Conservation (phyloP, 768 basidiomycete genomes). For the Amyloporia xantha region DNA sequence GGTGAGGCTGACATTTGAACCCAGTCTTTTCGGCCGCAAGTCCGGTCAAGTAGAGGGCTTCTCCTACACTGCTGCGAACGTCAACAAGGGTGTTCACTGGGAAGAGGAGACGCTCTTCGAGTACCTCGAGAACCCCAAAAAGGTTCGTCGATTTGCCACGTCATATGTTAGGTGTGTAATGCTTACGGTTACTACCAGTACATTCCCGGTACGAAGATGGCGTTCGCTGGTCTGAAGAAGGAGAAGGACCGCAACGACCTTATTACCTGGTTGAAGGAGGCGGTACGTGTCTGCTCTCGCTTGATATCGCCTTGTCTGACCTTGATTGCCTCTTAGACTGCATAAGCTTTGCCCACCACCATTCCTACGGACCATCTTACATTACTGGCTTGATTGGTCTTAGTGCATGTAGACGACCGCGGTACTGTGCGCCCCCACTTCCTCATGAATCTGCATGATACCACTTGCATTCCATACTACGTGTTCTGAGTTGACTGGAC, state of each 20-base stretch:
- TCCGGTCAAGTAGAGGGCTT: conserved; percentile 81
- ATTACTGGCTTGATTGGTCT: conserved; percentile 14
- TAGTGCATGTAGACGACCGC: conserved; percentile 18
- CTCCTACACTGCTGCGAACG: conserved; percentile 91
- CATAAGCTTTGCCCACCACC: conserved; percentile 5
- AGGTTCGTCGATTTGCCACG: conserved; percentile 43
- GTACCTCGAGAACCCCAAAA: conserved; percentile 96
- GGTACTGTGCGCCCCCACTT: conserved; percentile 7
- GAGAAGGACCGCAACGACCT: conserved; percentile 96
- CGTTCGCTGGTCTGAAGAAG: conserved; percentile 98
- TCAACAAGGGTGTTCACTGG: conserved; percentile 92
- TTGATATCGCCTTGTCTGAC: not conserved
- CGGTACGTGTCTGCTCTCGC: conserved; percentile 39
- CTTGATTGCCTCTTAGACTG: not conserved
- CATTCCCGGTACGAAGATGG: conserved; percentile 98
- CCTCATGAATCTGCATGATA: not conserved
- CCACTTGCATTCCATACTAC: too few relatives aligned
- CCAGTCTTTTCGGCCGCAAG: conserved; percentile 78
- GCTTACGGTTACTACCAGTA: conserved; percentile 40
- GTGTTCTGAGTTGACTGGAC: too few relatives aligned
- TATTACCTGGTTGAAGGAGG: conserved; percentile 73
- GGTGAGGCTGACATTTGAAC: conserved; percentile 2
- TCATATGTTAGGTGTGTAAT: conserved; percentile 1
- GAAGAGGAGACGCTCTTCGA: conserved; percentile 86
- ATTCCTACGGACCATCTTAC: conserved; percentile 1